Conservation (phyloP, 345 rosid genomes). For the Chamaenerion angustifolium region DNA sequence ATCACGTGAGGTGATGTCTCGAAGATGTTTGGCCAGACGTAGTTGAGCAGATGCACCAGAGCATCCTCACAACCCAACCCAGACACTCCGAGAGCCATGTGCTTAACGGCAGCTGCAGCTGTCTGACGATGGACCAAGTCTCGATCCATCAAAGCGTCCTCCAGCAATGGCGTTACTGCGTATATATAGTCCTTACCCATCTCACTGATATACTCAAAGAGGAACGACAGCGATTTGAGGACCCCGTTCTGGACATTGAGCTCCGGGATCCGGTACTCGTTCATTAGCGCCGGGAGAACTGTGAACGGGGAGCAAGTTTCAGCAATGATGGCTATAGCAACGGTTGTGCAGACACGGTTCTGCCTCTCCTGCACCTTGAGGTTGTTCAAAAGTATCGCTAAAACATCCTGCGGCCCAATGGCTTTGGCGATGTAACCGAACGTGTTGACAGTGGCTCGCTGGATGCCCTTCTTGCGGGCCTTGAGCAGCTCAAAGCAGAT, state of each 20-base stretch:
- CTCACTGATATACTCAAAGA: constrained; percentile 94
- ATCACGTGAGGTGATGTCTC: constrained; percentile 99
- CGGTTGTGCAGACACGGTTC: constrained; percentile 99
- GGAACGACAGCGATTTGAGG: constrained; percentile 83
- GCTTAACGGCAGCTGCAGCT: constrained; percentile 96
- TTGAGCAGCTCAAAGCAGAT: constrained; percentile 97
- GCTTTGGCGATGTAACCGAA: constrained; percentile 99
- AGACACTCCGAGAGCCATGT: constrained; percentile 96
- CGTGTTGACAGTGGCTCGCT: constrained; percentile 93
- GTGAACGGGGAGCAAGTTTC: constrained; percentile 98
- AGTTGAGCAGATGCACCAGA: constrained; percentile 72
- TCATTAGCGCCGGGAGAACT: constrained; percentile 89
- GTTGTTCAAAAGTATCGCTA: constrained; percentile 88
- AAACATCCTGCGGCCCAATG: constrained; percentile 97
- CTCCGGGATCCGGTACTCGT: constrained; percentile 95
- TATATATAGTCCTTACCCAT: constrained; percentile 99
- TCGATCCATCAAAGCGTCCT: constrained; percentile 97
- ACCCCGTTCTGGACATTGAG: constrained; percentile 99
- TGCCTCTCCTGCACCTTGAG: constrained; percentile 99
- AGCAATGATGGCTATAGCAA: constrained; percentile 90
- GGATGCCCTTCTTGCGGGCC: constrained; percentile 97
- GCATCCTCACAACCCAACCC: constrained; percentile 99
- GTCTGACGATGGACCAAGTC: constrained; percentile 97
- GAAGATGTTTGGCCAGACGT: constrained; percentile 95
- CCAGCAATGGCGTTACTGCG: constrained; percentile 93